Evolutionary conservation across 805 yeast genomes (phyloP), one percentile per base, ranked within the genome.

Genomic region (Candida railenensis): DNA sequence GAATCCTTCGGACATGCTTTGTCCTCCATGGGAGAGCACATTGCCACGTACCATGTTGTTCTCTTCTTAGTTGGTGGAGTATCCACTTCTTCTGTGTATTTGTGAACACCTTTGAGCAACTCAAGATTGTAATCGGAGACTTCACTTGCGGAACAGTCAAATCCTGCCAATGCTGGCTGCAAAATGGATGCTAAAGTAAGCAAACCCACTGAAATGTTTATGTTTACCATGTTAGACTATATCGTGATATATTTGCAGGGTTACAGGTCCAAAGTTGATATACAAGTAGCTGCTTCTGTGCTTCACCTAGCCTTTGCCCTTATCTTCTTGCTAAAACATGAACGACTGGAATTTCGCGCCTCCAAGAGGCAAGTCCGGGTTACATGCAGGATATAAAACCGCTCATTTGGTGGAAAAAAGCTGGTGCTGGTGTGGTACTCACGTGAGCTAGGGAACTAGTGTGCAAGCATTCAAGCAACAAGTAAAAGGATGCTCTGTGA

Each of bases 51-150:
- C 91, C 96, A 88, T 2, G 79, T 73, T 30, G 74, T 64, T 42
- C 69, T 75, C 1, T 87, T 80, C 28, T 63, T 66, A 11, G 92
- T 78, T 1, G 99, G 98, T 15, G 98, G 98, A 9, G 97, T 88
- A 38, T 75, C 77, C 28, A 63, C 67, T 15, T 71, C 53, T 3
- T 56, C 34, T 4, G 73, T 57, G n/a, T 71, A 65, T 1, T 65
- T 44, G 53, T 80, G 78, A 3, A 78, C 59, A 3, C 85, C 86
- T 42, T 73, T 72, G 42, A 85, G 67, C 15, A 66, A 50, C 16
- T 68, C 66, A 46, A 85, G 67, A 44, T 80, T 71, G 57, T 70
- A 74, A 1, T 55, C 54, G 3, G 52, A 47, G 33, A 79, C 63
- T 42, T 66, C 74, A n/a, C 55, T 50, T 14, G 53, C 67, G 2